Evolutionary conservation across 768 basidiomycete species (phyloP), one percentile per base, ranked within the genome.

Genomic region (Phanerochaete sordida): DNA sequence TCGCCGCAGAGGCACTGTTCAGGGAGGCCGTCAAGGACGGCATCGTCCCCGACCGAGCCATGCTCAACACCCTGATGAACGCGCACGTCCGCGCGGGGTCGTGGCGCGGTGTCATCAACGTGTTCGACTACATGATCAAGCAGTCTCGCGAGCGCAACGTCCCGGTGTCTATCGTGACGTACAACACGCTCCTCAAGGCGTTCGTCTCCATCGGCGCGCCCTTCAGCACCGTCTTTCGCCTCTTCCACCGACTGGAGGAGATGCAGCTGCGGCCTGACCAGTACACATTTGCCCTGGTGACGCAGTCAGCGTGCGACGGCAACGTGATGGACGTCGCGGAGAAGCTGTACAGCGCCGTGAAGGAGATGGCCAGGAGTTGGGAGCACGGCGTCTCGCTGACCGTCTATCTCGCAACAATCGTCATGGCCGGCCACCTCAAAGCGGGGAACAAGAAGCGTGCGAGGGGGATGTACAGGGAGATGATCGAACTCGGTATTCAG

Each of bases 161-260:
- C 3, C 30, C 21, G 19, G 65, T 74, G 35, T 69, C 76, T 28
- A 79, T 88, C 68, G 80, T 84, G 51, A 79, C 88, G 54, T 87
- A 85, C 72, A 93, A 93, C 71, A 84, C 84, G 26, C 79, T 97
- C 26, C 75, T 96, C 64, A 92, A 91, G 72, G 92, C 93, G 1
- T 90, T 92, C 67, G 83, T 96, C 56, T 76, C 88, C 49, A 81
- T 91, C 35, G 92, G 90, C 26, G 84, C 91, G 1, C 93, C 95
- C 0, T 90, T 89, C 65, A 71, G 72, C 31, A 70, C 84, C 27
- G 86, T 94, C 43, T 75, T 83, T 27, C 70, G 75, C 3, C 68
- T 91, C 35, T 93, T 94, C 73, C 74, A 78, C 46, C 79, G 77
- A 56, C 73, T 93, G 58, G 72, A 76, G 58, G 66, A 74, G 37